phyloP scores from a whole-genome alignment of 495 filamentous ascomycete species.

The Talaromyces trachyspermus region DNA sequence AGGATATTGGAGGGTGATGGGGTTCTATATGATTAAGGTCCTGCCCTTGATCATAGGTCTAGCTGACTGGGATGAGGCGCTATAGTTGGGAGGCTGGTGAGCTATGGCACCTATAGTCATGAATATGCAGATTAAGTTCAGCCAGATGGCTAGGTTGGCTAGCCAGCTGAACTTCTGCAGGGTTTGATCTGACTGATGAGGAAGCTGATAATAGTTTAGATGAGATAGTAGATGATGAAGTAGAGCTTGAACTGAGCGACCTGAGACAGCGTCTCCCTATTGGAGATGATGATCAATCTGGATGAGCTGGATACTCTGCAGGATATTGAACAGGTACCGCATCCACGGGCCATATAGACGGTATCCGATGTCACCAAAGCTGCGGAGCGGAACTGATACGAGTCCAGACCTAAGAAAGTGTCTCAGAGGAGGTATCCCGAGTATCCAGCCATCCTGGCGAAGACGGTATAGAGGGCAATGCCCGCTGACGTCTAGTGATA shows the following conservation, averaged over 20 bases:
- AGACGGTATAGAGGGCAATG: slow-evolving; percentile 25
- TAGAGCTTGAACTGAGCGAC: slow-evolving; percentile 38
- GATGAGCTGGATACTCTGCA: slow-evolving; percentile 46
- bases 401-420: slow-evolving; percentile 49
- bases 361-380: slow-evolving; percentile 51
- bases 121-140: slow-evolving; percentile 42
- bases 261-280: slow-evolving; percentile 50
- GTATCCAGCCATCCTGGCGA: slow-evolving; percentile 20
- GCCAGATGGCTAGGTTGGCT: slow-evolving; percentile 48
- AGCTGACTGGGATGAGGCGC: slow-evolving; percentile 22
- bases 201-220: slow-evolving; percentile 33
- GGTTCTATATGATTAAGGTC: slow-evolving; percentile 13
- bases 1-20: slow-evolving; percentile 23
- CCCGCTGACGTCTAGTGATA: too few relatives aligned
- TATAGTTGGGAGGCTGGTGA: slow-evolving; percentile 40
- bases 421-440: slow-evolving; percentile 53
- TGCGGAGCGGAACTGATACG: slow-evolving; percentile 45
- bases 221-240: slow-evolving; percentile 29
- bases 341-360: slow-evolving; percentile 44
- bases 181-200: slow-evolving; percentile 39
- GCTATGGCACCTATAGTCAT: slow-evolving; percentile 30
- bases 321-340: slow-evolving; percentile 48
- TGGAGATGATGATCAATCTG: slow-evolving; percentile 46
- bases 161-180: slow-evolving; percentile 51
- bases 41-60: slow-evolving; percentile 19